Conservation (phyloP, 805 yeast genomes). For the Isabelozyma gotoi region DNA sequence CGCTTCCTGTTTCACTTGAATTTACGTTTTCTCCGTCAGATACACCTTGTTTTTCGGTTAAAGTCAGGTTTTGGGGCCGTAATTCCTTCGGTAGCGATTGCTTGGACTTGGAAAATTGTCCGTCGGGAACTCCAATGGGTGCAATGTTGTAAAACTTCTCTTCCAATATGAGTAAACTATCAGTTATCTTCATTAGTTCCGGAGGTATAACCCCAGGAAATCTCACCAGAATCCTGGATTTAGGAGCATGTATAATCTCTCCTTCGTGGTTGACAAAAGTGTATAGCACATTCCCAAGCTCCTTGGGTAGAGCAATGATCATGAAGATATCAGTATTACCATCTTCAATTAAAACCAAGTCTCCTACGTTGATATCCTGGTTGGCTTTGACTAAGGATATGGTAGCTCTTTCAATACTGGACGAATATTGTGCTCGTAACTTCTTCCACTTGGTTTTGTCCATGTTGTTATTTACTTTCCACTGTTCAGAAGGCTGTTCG, state of each 20-base stretch:
- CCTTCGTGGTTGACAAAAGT: conserved; percentile 61
- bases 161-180: conserved; percentile 28
- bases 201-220: conserved; percentile 52
- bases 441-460: neutral
- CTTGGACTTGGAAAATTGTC: conserved; percentile 21
- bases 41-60: neutral
- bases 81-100: conserved; percentile 19
- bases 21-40: conserved; percentile 3
- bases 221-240: conserved; percentile 45
- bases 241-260: conserved; percentile 48
- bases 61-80: conserved; percentile 1
- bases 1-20: conserved; percentile 15
- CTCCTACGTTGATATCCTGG: conserved; percentile 50
- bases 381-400: conserved; percentile 13
- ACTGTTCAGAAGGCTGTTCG: conserved; percentile 12
- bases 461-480: conserved; percentile 13
- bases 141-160: conserved; percentile 29
- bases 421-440: neutral
- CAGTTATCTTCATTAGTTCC: conserved; percentile 18
- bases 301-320: conserved; percentile 52
- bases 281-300: conserved; percentile 51
- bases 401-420: conserved; percentile 11
- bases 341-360: conserved; percentile 54
- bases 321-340: conserved; percentile 50
- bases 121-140: conserved; percentile 39